Evolutionary conservation across 495 filamentous ascomycete species (phyloP).

Genomic region (Penicillium egyptiacum): DNA sequence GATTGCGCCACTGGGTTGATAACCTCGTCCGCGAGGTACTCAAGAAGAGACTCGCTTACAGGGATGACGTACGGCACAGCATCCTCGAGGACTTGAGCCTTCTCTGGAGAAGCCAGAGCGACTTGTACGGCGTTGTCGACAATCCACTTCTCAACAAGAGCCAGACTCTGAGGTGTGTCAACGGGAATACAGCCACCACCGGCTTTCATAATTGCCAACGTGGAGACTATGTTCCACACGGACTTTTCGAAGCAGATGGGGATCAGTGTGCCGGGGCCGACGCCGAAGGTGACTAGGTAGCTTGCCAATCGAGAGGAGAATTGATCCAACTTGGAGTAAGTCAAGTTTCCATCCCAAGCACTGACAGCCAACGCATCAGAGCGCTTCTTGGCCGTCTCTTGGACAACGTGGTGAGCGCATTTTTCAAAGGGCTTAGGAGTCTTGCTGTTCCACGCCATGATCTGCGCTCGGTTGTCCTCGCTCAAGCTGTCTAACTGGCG

Average conservation of each 20-base stretch:
- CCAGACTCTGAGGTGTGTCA: conserved; percentile 23
- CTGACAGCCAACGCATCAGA: conserved; percentile 43
- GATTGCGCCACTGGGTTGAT: conserved; percentile 18
- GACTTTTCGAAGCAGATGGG: conserved; percentile 44
- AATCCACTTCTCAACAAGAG: conserved; percentile 38
- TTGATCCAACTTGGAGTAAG: conserved; percentile 51
- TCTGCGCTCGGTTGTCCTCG: conserved; percentile 36
- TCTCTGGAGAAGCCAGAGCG: conserved; percentile 43
- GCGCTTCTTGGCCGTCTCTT: conserved; percentile 36
- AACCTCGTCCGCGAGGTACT: conserved; percentile 31
- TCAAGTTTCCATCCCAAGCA: conserved; percentile 52
- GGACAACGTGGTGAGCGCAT: conserved; percentile 46
- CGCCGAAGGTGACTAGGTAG: conserved; percentile 42
- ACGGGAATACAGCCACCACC: conserved; percentile 48
- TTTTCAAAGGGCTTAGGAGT: conserved; percentile 36
- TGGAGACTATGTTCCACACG: conserved; percentile 40
- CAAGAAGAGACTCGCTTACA: conserved; percentile 39
- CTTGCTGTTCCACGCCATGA: conserved; percentile 47
- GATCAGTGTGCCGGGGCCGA: conserved; percentile 38
- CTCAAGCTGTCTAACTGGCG: conserved; percentile 41
- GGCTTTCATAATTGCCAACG: conserved; percentile 45
- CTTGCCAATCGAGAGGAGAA: conserved; percentile 46
- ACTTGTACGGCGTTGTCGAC: conserved; percentile 42
- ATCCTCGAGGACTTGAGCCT: conserved; percentile 37
- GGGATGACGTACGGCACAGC: conserved; percentile 43